Percentiles rank a stretch among this genome's conserved stretches.
phyloP scores from a whole-genome alignment of 2,329 filamentous ascomycete species.

The Ophiostoma ulmi region DNA sequence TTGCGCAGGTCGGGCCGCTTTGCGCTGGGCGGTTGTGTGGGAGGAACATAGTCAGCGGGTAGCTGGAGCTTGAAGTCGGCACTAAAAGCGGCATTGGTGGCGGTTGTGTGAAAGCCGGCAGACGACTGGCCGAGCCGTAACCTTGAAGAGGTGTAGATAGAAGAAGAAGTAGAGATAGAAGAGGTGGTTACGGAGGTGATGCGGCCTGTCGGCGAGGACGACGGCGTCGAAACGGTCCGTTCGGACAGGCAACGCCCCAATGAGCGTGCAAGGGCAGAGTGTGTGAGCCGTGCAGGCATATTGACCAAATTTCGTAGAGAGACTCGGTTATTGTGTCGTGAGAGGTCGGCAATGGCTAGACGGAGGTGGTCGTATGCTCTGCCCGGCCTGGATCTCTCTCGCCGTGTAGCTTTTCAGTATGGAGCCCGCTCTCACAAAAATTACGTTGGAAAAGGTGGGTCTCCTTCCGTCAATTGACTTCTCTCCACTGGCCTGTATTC shows the following conservation, averaged over 20 bases:
- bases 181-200: not conserved
- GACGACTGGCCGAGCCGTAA: not conserved
- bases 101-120: slow-evolving; percentile 20
- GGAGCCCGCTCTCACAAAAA: not conserved
- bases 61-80: slow-evolving; percentile 32
- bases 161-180: not conserved
- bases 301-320: not conserved
- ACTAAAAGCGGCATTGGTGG: not conserved
- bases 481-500: not conserved
- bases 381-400: slow-evolving; percentile 9
- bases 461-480: slow-evolving; percentile 4
- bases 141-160: slow-evolving; percentile 14
- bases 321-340: not conserved
- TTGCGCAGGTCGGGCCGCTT: slow-evolving; percentile 83
- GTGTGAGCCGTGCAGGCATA: slow-evolving; percentile 22
- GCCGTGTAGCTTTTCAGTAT: slow-evolving; percentile 18
- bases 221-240: slow-evolving; percentile 8
- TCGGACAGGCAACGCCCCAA: slow-evolving; percentile 24
- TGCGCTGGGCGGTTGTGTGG: slow-evolving; percentile 79
- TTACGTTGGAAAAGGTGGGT: not conserved
- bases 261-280: slow-evolving; percentile 11
- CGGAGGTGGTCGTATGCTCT: slow-evolving; percentile 7
- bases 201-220: slow-evolving; percentile 4
- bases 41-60: slow-evolving; percentile 50
- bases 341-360: not conserved